Evolutionary conservation across 202 grass and related monocot genomes (phyloP), one percentile per base, ranked within the genome.

Genomic region (Zizania palustris): DNA sequence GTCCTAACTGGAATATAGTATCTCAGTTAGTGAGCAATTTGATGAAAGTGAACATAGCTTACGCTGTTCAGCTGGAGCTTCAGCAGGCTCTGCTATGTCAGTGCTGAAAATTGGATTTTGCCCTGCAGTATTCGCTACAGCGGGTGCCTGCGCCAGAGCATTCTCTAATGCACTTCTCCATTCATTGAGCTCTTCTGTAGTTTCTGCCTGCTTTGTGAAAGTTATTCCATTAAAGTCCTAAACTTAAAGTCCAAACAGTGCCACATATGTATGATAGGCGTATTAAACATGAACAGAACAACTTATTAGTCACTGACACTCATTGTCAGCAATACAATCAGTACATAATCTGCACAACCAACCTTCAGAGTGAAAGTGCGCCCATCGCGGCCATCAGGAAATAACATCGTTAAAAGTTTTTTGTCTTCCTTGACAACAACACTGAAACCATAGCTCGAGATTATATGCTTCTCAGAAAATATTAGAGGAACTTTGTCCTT

Each of bases 361-460:
- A 90, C 96, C 91, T 98, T 98, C 65, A 98, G 80, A 59, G 91
- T 90, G 84, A 98, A 92, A 83, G 89, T 90, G 65, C 91, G 86
- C 21, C 86, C 87, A 13, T 90, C 91, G 34, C 67, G 90, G 39
- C 95, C 89, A 94, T 98, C 91, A 72, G 91, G 91, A 89, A 98
- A 98, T 61, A 88, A 60, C 66, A 98, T 87, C 39, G 91, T 98
- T 62, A 98, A 80, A 61, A 95, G 83, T 75, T 92, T 98, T 72
- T 83, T 98, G 45, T 98, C 96, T 87, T 88, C 96, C 86, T 98
- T 98, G 76, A 95, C 77, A 38, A 92, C 89, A 82, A 98, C 87
- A 90, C 96, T 98, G 85, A 60, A 74, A 77, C 69, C 75, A 79
- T 89, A 72, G 50, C 60, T 69, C 79, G 79, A 81, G 35, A 64